A percentile compares a stretch with the other conserved stretches of the same genome.
phyloP scores from a whole-genome alignment of 441 rosid genomes.

The Erysimum cheiri region DNA sequence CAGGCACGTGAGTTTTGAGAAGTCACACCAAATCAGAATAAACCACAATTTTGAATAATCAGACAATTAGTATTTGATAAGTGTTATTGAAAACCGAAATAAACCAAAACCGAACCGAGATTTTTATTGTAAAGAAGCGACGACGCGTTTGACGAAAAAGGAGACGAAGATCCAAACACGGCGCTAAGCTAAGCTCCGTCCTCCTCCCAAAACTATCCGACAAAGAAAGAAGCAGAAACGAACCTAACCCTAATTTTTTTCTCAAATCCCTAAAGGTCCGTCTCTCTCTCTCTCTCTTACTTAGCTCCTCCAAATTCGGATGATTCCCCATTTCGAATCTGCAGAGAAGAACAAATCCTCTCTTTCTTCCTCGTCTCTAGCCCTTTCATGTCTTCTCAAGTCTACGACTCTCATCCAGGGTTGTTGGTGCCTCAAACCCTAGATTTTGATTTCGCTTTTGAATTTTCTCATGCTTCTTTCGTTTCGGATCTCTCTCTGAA shows the following conservation, averaged over 20 bases:
- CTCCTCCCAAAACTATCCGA: constrained; percentile 40
- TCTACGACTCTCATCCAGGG: constrained; percentile 56
- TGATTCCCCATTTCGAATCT: constrained; percentile 52
- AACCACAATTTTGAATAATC: background rate
- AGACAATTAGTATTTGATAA: too few species aligned
- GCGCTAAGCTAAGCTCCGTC: constrained; percentile 39
- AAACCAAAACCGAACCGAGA: constrained; percentile 39
- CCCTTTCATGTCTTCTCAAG: constrained; percentile 90
- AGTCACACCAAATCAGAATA: background rate
- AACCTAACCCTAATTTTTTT: constrained; percentile 36
- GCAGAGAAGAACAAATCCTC: constrained; percentile 56
- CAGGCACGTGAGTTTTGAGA: background rate
- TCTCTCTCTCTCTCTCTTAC: constrained; percentile 20
- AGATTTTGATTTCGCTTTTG: constrained; percentile 39
- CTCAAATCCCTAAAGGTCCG: constrained; percentile 34
- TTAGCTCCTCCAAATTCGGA: constrained; percentile 44
- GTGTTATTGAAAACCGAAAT: background rate
- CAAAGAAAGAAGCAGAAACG: constrained; percentile 21
- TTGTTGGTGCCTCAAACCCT: constrained; percentile 57
- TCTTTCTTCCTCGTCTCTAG: constrained; percentile 45
- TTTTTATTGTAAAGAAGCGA: constrained; percentile 27
- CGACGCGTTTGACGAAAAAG: constrained; percentile 43
- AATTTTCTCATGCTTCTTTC: constrained; percentile 42
- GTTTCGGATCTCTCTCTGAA: constrained; percentile 42
- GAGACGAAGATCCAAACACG: constrained; percentile 44